Evolutionary conservation across 495 filamentous ascomycete genomes (phyloP).

Genomic region (Penicillium cinerascens): DNA sequence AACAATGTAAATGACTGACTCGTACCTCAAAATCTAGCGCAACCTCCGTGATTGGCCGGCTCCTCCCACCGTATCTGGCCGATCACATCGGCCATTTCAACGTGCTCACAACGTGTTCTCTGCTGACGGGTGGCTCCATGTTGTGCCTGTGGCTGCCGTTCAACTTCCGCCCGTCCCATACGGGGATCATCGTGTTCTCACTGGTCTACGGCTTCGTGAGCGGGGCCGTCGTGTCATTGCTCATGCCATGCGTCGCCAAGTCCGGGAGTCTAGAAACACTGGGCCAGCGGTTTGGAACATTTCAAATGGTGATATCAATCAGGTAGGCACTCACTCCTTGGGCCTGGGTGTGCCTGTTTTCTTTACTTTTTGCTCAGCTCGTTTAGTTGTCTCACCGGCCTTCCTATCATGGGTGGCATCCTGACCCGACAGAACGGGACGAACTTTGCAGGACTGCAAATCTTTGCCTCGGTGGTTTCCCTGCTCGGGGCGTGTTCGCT

Average conservation of each 20-base stretch:
- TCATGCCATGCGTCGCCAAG: conserved; percentile 36
- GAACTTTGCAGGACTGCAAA: conserved; percentile 3
- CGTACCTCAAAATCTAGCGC: background rate
- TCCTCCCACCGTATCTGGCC: background rate
- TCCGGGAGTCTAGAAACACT: conserved; percentile 18
- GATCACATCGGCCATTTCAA: conserved; percentile 1
- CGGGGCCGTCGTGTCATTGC: conserved; percentile 29
- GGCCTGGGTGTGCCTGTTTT: no score
- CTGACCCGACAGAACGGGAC: background rate
- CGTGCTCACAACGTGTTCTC: background rate
- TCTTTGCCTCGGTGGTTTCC: background rate
- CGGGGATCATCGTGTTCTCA: conserved; percentile 29
- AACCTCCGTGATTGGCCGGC: background rate
- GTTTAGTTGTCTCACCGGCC: conserved; percentile 5
- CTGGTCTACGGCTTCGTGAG: conserved; percentile 36
- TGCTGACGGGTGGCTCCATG: background rate
- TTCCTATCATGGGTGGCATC: background rate
- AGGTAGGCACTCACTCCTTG: background rate
- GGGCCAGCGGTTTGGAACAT: conserved; percentile 28
- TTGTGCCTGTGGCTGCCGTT: conserved; percentile 2
- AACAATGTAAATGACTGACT: no score
- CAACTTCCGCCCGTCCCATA: conserved; percentile 17
- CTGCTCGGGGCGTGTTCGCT: background rate
- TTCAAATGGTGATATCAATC: conserved; percentile 26
- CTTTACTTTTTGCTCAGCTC: background rate